A percentile compares a stretch with the other conserved stretches of the same genome.
Conservation (phyloP, 2,329 filamentous ascomycete species). For the Colletotrichum godetiae region DNA sequence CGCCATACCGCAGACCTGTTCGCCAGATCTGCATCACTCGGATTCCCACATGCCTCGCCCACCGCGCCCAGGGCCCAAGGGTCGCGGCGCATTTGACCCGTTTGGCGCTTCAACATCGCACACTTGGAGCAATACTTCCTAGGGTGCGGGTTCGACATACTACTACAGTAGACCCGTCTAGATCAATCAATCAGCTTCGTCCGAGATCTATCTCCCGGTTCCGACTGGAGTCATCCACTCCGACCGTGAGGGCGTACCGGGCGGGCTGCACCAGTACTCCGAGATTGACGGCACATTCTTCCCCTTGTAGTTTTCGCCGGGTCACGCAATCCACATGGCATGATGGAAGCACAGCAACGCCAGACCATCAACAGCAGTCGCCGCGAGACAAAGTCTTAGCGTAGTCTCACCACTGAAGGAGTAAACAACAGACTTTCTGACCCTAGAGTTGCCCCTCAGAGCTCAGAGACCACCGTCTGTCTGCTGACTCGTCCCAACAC, state of each 20-base stretch:
- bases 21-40: neutral
- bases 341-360: neutral
- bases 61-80: neutral
- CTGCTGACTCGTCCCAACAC: constrained; percentile 25
- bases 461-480: neutral
- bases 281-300: neutral
- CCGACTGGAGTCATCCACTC: constrained; percentile 1
- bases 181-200: neutral
- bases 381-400: neutral
- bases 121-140: neutral
- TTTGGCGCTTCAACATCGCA: neutral
- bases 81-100: neutral
- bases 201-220: constrained; percentile 1
- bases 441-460: neutral
- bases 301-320: neutral
- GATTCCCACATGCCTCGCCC: neutral
- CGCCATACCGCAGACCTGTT: neutral
- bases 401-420: constrained; percentile 7
- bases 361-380: neutral
- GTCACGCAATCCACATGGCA: neutral
- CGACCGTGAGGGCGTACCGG: constrained; percentile 9
- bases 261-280: constrained; percentile 20
- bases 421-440: neutral
- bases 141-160: neutral
- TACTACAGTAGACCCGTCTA: neutral